Conservation (phyloP, 2,329 filamentous ascomycete species). For the Aureobasidium subglaciale region DNA sequence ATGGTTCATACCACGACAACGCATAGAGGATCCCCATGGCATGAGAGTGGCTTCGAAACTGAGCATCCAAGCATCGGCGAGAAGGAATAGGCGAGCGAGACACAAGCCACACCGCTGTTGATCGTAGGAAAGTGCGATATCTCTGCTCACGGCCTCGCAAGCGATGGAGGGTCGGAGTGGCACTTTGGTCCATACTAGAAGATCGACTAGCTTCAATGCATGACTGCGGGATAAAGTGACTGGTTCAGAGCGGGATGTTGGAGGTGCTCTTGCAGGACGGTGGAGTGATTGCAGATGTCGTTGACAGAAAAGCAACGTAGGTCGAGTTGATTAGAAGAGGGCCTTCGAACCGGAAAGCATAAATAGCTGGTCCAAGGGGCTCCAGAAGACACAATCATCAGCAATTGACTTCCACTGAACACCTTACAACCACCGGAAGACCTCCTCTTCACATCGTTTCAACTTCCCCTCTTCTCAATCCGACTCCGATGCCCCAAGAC, state of each 20-base stretch:
- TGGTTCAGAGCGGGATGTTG: constrained; percentile 2
- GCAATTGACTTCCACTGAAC: not conserved
- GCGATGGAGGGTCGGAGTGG: constrained; percentile 1
- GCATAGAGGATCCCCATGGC: not conserved
- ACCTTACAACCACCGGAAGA: not conserved
- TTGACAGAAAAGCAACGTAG: not conserved
- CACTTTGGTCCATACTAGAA: not conserved
- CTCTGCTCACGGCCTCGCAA: not conserved
- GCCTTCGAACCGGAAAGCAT: constrained; percentile 1
- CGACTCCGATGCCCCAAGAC: not conserved
- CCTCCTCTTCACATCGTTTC: not conserved
- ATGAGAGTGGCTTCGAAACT: constrained; percentile 21
- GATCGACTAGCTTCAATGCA: constrained; percentile 13
- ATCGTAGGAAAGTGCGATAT: constrained; percentile 19
- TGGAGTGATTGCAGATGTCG: not conserved
- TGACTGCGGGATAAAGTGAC: constrained; percentile 2
- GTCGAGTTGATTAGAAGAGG: not conserved
- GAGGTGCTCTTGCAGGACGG: constrained; percentile 1
- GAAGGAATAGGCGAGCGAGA: constrained; percentile 36
- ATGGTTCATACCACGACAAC: constrained; percentile 4
- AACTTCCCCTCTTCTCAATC: not conserved
- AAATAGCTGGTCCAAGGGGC: constrained; percentile 11
- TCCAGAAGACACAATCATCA: not conserved
- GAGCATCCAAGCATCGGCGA: constrained; percentile 34
- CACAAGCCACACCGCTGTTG: constrained; percentile 35